phyloP scores from a whole-genome alignment of 2,329 filamentous ascomycete species.

The Ascochyta rabiei region DNA sequence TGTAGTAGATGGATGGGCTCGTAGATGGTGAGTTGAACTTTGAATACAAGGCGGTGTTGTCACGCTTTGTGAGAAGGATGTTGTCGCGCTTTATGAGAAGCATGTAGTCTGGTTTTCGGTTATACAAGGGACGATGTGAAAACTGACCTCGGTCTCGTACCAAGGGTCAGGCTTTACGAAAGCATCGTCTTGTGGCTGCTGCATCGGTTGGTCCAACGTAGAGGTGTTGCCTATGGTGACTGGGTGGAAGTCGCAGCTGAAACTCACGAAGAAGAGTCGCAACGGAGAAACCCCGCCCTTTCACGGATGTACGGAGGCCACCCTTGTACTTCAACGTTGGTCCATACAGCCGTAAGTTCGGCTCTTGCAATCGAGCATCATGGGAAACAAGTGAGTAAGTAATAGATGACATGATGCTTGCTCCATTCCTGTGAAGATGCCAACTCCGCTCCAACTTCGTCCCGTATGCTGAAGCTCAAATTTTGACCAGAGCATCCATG shows the following conservation, averaged over 20 bases:
- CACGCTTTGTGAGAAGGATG: not conserved
- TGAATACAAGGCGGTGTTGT: not conserved
- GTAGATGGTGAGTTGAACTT: not conserved
- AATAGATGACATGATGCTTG: not conserved
- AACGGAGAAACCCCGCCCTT: slow-evolving; percentile 11
- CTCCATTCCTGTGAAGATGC: slow-evolving; percentile 1
- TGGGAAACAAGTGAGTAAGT: not conserved
- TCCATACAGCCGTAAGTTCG: not conserved
- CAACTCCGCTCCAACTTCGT: slow-evolving; percentile 1
- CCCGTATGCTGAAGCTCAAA: slow-evolving; percentile 1
- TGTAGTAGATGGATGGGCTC: not conserved
- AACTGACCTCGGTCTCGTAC: not conserved
- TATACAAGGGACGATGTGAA: not conserved
- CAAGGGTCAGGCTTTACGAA: not conserved
- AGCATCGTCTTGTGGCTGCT: not conserved
- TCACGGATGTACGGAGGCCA: not conserved
- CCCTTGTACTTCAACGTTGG: not conserved
- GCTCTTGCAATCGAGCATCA: not conserved
- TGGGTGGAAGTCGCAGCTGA: slow-evolving; percentile 1
- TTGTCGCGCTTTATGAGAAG: not conserved
- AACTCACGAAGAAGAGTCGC: slow-evolving; percentile 5
- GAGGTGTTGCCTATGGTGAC: not conserved
- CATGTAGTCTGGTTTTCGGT: not conserved
- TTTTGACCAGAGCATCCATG: slow-evolving; percentile 9
- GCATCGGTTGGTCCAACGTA: not conserved